Evolutionary conservation across 2,329 filamentous ascomycete genomes (phyloP).

Genomic region (Pseudopithomyces maydicus): DNA sequence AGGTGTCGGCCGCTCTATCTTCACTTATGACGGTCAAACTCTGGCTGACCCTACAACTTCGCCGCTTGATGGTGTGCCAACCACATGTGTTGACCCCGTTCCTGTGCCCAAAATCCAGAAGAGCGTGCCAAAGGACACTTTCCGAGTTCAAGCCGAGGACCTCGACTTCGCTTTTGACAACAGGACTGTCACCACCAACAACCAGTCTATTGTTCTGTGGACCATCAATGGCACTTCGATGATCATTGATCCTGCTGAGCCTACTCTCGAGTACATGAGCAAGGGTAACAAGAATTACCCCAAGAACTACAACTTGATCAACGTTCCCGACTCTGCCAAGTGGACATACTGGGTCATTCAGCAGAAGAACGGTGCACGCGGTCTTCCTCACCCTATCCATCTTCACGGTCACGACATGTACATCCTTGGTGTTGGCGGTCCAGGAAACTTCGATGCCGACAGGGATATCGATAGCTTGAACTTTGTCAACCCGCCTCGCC

Average conservation of each 20-base stretch:
- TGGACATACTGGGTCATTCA: slow-evolving; percentile 58
- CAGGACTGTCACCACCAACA: slow-evolving; percentile 27
- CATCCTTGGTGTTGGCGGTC: slow-evolving; percentile 38
- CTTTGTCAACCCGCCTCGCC: slow-evolving; percentile 42
- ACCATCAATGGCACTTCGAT: slow-evolving; percentile 53
- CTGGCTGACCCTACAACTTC: slow-evolving; percentile 42
- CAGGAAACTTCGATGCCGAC: slow-evolving; percentile 20
- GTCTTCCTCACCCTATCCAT: slow-evolving; percentile 32
- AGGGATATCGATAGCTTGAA: slow-evolving; percentile 29
- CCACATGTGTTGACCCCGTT: slow-evolving; percentile 43
- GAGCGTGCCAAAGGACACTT: slow-evolving; percentile 36
- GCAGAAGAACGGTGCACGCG: slow-evolving; percentile 36
- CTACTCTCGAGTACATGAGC: slow-evolving; percentile 53
- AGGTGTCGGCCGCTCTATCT: slow-evolving; percentile 43
- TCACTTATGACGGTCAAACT: slow-evolving; percentile 43
- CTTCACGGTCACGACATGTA: slow-evolving; percentile 35
- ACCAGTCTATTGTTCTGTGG: slow-evolving; percentile 36
- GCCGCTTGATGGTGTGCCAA: slow-evolving; percentile 26
- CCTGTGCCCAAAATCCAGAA: slow-evolving; percentile 42
- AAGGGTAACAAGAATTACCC: slow-evolving; percentile 49
- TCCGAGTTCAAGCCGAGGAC: slow-evolving; percentile 28
- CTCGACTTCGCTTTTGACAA: slow-evolving; percentile 35
- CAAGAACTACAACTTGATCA: slow-evolving; percentile 48
- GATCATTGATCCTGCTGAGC: slow-evolving; percentile 53
- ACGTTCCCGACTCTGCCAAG: slow-evolving; percentile 39